These are phyloP conservation scores for Chaetomiaceae sp. DNA, from an alignment of 2,329 filamentous ascomycete species.

Conservation along the genomic window DNA sequence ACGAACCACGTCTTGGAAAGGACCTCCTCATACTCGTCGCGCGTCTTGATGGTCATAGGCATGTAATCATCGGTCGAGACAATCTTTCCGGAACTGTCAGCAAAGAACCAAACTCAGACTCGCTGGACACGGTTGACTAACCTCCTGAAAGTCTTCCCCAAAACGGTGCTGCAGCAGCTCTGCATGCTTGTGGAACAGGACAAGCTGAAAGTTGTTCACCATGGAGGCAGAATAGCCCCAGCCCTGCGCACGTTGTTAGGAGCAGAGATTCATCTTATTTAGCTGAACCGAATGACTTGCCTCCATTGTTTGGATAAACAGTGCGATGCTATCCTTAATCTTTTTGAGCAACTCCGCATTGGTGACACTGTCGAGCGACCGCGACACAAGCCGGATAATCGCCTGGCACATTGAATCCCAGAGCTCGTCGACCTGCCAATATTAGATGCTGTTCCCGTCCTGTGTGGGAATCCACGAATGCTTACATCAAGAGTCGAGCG, in stretches of 20 bases:
- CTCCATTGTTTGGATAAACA: slow-evolving; percentile 99
- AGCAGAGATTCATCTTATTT: background rate
- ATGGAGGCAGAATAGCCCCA: slow-evolving; percentile 83
- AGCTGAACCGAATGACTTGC: slow-evolving; percentile 40
- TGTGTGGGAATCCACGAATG: slow-evolving; percentile 10
- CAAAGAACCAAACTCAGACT: background rate
- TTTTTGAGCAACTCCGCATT: slow-evolving; percentile 90
- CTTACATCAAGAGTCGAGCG: slow-evolving; percentile 76
- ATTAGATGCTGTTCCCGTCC: slow-evolving; percentile 1
- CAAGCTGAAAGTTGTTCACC: slow-evolving; percentile 81
- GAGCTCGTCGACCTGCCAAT: slow-evolving; percentile 76
- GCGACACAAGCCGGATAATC: slow-evolving; percentile 75
- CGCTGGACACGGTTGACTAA: slow-evolving; percentile 30
- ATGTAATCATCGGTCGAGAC: slow-evolving; percentile 97
- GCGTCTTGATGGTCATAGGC: slow-evolving; percentile 93
- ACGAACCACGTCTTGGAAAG: slow-evolving; percentile 95
- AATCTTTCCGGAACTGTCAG: slow-evolving; percentile 41
- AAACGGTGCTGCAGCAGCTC: slow-evolving; percentile 86
- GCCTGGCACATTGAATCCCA: slow-evolving; percentile 98
- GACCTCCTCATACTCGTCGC: slow-evolving; percentile 92
- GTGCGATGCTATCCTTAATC: slow-evolving; percentile 84
- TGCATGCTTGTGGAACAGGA: slow-evolving; percentile 88
- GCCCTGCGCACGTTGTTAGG: slow-evolving; percentile 46
- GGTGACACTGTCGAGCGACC: slow-evolving; percentile 70
- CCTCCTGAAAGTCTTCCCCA: slow-evolving; percentile 92